Base-by-base conservation (phyloP, 2,329 filamentous ascomycete species). In the Colletotrichum somersetense region DNA sequence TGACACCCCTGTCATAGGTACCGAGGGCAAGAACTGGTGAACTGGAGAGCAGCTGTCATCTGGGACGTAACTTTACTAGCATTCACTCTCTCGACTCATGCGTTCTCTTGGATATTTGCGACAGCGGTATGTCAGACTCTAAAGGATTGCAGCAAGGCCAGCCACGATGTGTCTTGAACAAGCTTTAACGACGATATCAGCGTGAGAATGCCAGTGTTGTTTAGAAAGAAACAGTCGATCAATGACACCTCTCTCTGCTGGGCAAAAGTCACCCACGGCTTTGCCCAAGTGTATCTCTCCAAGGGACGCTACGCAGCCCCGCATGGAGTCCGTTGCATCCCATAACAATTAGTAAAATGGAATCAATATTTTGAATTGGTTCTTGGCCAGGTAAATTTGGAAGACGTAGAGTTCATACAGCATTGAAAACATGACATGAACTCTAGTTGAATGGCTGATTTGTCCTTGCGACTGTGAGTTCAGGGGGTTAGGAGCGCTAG, bases 1-100 rank as follows among this genome's bases (percentile, higher is more conserved):
- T 30, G 30, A 30, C 30, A 30, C 30, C 30, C 64, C 64, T 57
- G 59, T 63, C n/a, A 23, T 38, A 38, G 7, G 35, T 38, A 38
- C 53, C 50, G 23, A 40, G 12, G 38, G 11, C 14, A 44, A 44
- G 42, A 44, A 2, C 7, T 44, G 18, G 44, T 46, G 44, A 46
- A 46, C 18, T 46, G 20, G 20, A 46, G n/a, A 46, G 44, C 44
- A n/a, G 44, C 20, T n/a, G 44, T 46, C n/a, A 8, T n/a, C 20
- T n/a, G 44, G 18, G 18, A 46, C 6, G 44, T 30, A 30, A n/a
- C 44, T n/a, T 11, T 46, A 46, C 44, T 20, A 11, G 18, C 18
- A 46, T 46, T 4, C 44, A 10, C 20, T 46, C 44, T 46, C 44
- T 46, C 44, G 20, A 8, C 44, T 46, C 44, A n/a, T 46, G 20